Percentiles rank a stretch among this genome's conserved stretches.
Conservation (phyloP, 2,329 filamentous ascomycete genomes). For the Calonectria multiphialidica region DNA sequence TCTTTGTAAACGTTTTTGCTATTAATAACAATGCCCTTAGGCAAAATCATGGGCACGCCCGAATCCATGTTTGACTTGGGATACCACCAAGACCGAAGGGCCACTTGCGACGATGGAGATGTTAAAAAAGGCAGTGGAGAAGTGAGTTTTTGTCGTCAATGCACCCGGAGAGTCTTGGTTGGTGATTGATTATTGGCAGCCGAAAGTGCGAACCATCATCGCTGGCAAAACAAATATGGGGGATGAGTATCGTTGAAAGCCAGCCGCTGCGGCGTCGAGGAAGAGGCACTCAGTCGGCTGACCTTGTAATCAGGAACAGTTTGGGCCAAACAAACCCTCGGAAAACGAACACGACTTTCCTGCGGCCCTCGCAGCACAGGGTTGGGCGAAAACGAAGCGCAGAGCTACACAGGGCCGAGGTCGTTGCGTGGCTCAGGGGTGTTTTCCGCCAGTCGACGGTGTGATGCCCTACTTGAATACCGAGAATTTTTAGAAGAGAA, state of each 20-base stretch:
- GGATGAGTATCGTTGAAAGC: not conserved
- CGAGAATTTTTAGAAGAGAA: not conserved
- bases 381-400: slow-evolving; percentile 8
- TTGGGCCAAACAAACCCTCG: not conserved
- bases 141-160: slow-evolving; percentile 23
- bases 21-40: slow-evolving; percentile 70
- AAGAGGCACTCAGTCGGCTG: not conserved
- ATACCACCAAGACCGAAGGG: slow-evolving; percentile 18
- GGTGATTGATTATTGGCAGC: slow-evolving; percentile 31
- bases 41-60: slow-evolving; percentile 60
- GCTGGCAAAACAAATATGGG: slow-evolving; percentile 9
- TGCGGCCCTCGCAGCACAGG: slow-evolving; percentile 6
- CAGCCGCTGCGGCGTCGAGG: not conserved
- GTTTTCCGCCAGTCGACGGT: not conserved
- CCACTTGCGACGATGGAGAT: slow-evolving; percentile 16
- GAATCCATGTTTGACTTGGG: slow-evolving; percentile 46
- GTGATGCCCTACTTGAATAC: not conserved
- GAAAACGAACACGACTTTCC: not conserved
- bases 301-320: not conserved
- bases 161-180: slow-evolving; percentile 20
- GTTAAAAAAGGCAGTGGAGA: not conserved
- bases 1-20: slow-evolving; percentile 64
- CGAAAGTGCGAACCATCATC: slow-evolving; percentile 39
- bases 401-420: slow-evolving; percentile 11
- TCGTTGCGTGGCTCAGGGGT: slow-evolving; percentile 11